Percentiles rank a stretch among this genome's conserved stretches.
Evolutionary conservation across 2,329 filamentous ascomycete genomes (phyloP).

Genomic region (Talaromyces sp.): DNA sequence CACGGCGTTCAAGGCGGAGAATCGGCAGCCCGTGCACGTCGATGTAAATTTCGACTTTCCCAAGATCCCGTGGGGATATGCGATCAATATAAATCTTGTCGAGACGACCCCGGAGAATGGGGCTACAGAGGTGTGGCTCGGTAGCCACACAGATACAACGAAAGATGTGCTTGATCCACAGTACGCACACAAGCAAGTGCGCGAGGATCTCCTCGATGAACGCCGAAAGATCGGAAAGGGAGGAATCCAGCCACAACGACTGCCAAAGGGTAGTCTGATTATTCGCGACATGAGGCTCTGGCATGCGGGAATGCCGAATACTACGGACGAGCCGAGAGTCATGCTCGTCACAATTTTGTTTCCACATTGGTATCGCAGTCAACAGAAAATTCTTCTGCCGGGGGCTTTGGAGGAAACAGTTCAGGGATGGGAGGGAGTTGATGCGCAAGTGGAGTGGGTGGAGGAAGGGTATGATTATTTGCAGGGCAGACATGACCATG

Average conservation of each 20-base stretch:
- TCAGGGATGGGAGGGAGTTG: slow-evolving; percentile 31
- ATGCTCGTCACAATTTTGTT: slow-evolving; percentile 45
- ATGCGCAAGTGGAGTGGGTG: slow-evolving; percentile 36
- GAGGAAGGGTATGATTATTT: slow-evolving; percentile 37
- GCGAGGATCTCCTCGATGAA: slow-evolving; percentile 29
- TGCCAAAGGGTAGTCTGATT: slow-evolving; percentile 45
- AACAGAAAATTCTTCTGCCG: slow-evolving; percentile 32
- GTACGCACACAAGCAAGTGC: slow-evolving; percentile 25
- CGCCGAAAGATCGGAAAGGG: slow-evolving; percentile 26
- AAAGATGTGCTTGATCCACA: slow-evolving; percentile 23
- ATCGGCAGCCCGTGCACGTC: slow-evolving; percentile 41
- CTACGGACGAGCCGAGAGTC: slow-evolving; percentile 39
- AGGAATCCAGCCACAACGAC: slow-evolving; percentile 35
- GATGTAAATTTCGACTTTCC: slow-evolving; percentile 49
- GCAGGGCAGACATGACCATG: slow-evolving; percentile 34
- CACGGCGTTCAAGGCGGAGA: slow-evolving; percentile 37
- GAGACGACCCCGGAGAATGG: slow-evolving; percentile 46
- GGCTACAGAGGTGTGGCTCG: slow-evolving; percentile 52
- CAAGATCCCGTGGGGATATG: slow-evolving; percentile 46
- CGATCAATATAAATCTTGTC: slow-evolving; percentile 48
- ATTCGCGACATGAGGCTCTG: slow-evolving; percentile 49
- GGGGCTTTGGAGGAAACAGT: slow-evolving; percentile 27
- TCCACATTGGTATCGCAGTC: slow-evolving; percentile 35
- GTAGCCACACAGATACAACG: slow-evolving; percentile 42
- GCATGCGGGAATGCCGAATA: slow-evolving; percentile 51